Conservation (phyloP, 768 basidiomycete species). For the Leccinum aurantiacum region DNA sequence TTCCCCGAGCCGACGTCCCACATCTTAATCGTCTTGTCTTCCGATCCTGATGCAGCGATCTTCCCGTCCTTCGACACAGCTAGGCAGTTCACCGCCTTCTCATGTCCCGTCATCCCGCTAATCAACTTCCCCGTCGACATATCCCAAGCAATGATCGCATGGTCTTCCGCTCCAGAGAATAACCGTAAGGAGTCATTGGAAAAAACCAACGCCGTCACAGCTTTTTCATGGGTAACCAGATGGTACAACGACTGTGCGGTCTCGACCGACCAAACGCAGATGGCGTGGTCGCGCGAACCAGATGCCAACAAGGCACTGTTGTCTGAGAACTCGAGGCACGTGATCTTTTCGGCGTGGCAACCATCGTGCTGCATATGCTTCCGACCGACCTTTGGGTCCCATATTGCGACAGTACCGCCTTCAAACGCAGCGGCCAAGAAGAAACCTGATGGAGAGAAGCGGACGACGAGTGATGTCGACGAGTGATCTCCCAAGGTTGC, state of each 20-base stretch:
- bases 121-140: constrained; percentile 15
- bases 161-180: constrained; percentile 27
- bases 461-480: constrained; percentile 12
- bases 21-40: constrained; percentile 25
- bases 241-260: constrained; percentile 13
- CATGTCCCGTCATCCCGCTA: constrained; percentile 24
- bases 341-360: constrained; percentile 14
- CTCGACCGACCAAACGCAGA: constrained; percentile 27
- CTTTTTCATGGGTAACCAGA: constrained; percentile 16
- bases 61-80: constrained; percentile 21
- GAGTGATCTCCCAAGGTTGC: constrained; percentile 18
- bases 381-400: constrained; percentile 23
- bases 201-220: constrained; percentile 22
- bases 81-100: constrained; percentile 13
- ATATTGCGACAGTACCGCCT: constrained; percentile 14
- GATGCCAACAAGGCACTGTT: constrained; percentile 18
- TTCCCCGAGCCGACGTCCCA: constrained; percentile 23
- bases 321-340: constrained; percentile 22
- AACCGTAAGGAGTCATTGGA: constrained; percentile 19
- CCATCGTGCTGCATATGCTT: constrained; percentile 18
- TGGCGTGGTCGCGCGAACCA: constrained; percentile 15
- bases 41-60: constrained; percentile 22
- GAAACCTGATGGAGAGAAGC: constrained; percentile 22
- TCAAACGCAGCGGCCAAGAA: constrained; percentile 22
- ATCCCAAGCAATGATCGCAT: constrained; percentile 21